Evolutionary conservation across 495 filamentous ascomycete species (phyloP).

Genomic region (Pseudotulostoma volvatum): DNA sequence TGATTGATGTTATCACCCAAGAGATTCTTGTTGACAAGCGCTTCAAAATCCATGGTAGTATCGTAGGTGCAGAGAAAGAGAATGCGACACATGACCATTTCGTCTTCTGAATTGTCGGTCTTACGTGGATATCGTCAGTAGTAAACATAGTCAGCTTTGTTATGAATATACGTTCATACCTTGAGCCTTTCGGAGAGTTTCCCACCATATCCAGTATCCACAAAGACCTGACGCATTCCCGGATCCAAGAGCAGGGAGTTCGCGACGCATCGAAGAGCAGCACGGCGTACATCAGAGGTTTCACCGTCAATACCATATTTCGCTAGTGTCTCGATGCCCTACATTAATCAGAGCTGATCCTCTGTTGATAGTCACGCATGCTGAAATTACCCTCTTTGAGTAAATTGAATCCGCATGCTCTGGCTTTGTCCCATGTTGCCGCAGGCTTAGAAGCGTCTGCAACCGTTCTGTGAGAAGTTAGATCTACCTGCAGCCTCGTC

Average conservation of each 20-base stretch:
- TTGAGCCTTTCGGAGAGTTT: conserved; percentile 58
- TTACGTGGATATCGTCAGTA: conserved; percentile 12
- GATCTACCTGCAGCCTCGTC: conserved; percentile 3
- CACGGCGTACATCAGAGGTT: conserved; percentile 44
- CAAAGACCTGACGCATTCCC: conserved; percentile 61
- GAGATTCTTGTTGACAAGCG: conserved; percentile 50
- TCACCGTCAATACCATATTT: conserved; percentile 52
- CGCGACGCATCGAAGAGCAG: conserved; percentile 72
- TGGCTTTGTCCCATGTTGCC: conserved; percentile 59
- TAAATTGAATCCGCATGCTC: conserved; percentile 65
- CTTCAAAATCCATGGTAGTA: conserved; percentile 49
- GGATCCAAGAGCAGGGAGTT: conserved; percentile 65
- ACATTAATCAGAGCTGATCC: conserved; percentile 5
- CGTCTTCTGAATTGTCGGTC: conserved; percentile 66
- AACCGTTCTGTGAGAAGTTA: conserved; percentile 36
- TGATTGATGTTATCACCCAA: conserved; percentile 53
- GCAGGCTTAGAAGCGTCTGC: conserved; percentile 52
- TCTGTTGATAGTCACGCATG: background rate
- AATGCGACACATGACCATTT: conserved; percentile 72
- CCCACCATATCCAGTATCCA: conserved; percentile 56
- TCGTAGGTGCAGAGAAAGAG: conserved; percentile 77
- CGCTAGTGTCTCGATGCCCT: conserved; percentile 63
- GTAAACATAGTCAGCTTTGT: background rate
- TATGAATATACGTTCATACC: conserved; percentile 14
- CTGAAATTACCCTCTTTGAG: conserved; percentile 41